Percentiles rank a stretch among this genome's conserved stretches.
phyloP scores from a whole-genome alignment of 768 basidiomycete species.

The Pisolithus orientalis region DNA sequence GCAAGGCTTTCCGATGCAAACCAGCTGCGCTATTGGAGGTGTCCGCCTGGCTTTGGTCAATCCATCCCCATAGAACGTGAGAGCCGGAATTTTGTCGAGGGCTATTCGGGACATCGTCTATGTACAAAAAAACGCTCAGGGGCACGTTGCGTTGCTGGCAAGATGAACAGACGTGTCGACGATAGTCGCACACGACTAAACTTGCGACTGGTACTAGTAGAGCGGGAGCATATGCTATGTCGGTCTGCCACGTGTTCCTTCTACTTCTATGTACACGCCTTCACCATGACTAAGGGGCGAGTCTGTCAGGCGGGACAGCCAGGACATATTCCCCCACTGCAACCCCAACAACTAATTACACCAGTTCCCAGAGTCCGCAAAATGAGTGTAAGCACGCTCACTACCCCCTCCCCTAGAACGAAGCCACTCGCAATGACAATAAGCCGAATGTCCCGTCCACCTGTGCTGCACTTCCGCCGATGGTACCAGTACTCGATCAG shows the following conservation, averaged over 20 bases:
- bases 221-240: background rate
- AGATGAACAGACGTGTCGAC: background rate
- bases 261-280: background rate
- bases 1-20: constrained; percentile 77
- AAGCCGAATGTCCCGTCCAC: constrained; percentile 58
- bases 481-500: constrained; percentile 69
- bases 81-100: constrained; percentile 62
- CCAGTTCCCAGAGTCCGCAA: constrained; percentile 72
- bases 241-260: constrained; percentile 3
- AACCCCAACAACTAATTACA: constrained; percentile 82
- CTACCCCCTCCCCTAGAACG: constrained; percentile 90
- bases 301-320: constrained; percentile 46
- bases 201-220: background rate
- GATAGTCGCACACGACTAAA: background rate
- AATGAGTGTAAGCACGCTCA: constrained; percentile 73
- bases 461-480: constrained; percentile 39
- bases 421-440: constrained; percentile 93
- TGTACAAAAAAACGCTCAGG: background rate
- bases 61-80: constrained; percentile 72
- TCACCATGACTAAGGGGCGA: too few relatives aligned
- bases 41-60: constrained; percentile 64
- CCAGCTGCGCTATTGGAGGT: constrained; percentile 67
- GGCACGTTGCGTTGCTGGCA: background rate
- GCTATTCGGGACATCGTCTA: constrained; percentile 59
- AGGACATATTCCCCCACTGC: constrained; percentile 66